Conservation (phyloP, 768 basidiomycete genomes). For the Auricularia auricula-judae region DNA sequence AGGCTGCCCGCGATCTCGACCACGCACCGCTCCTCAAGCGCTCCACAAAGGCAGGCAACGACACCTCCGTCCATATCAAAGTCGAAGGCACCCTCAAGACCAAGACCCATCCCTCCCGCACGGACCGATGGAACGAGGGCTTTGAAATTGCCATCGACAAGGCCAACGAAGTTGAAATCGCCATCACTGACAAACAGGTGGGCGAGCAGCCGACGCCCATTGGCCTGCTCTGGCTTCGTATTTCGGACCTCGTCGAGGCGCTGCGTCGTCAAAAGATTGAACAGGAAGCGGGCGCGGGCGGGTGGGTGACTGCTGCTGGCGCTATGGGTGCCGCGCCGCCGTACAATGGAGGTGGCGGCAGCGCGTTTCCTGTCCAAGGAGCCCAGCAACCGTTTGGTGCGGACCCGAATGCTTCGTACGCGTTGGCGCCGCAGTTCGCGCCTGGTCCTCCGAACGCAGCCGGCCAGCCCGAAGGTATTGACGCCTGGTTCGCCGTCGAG, state of each 20-base stretch:
- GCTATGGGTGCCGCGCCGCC: constrained; percentile 45
- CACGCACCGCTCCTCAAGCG: constrained; percentile 73
- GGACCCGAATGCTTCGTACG: constrained; percentile 32
- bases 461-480: constrained; percentile 60
- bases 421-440: constrained; percentile 17
- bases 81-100: constrained; percentile 93
- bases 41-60: constrained; percentile 66
- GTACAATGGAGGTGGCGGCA: constrained; percentile 29
- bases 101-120: constrained; percentile 83
- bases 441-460: constrained; percentile 2
- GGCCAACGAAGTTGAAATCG: constrained; percentile 96
- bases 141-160: constrained; percentile 96
- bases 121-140: constrained; percentile 95
- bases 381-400: constrained; percentile 36
- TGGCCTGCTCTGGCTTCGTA: constrained; percentile 88
- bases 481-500: constrained; percentile 96
- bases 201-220: constrained; percentile 83
- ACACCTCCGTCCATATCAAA: constrained; percentile 89
- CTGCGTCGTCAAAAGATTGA: constrained; percentile 85
- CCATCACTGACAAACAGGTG: constrained; percentile 85
- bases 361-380: constrained; percentile 28
- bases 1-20: constrained; percentile 87
- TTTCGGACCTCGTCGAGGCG: constrained; percentile 90
- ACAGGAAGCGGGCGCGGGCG: constrained; percentile 67
- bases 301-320: constrained; percentile 87